phyloP scores from a whole-genome alignment of 306 rosid species.

The Dalbergia cochinchinensis region DNA sequence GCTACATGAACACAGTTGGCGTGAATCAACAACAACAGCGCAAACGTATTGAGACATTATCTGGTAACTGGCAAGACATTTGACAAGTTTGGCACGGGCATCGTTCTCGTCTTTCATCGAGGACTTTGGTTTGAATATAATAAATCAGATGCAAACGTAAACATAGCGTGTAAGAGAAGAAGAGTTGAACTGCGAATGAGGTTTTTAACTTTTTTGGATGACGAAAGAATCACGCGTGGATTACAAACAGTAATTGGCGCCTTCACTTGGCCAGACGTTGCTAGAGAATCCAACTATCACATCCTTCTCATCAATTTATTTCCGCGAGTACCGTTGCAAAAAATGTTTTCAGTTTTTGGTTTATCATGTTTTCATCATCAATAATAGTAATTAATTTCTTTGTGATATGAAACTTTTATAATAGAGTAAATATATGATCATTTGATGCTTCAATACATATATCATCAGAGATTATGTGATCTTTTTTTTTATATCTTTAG shows the following conservation, averaged over 20 bases:
- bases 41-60: not conserved
- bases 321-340: no score
- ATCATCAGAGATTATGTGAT: no score
- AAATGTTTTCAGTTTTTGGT: no score
- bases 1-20: not conserved
- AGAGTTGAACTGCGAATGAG: not conserved
- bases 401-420: no score
- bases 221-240: not conserved
- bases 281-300: no score
- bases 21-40: not conserved
- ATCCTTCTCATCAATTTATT: no score
- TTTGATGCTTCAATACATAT: no score
- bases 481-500: no score
- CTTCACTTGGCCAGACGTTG: no score
- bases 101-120: not conserved
- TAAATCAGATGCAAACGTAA: not conserved
- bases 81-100: not conserved
- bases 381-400: no score
- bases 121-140: constrained; percentile 2
- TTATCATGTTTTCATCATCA: no score
- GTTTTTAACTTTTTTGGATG: not conserved
- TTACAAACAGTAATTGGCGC: not conserved
- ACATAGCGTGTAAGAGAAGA: not conserved
- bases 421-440: no score
- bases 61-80: not conserved